phyloP scores from a whole-genome alignment of 306 rosid genomes.

The Alnus glutinosa region DNA sequence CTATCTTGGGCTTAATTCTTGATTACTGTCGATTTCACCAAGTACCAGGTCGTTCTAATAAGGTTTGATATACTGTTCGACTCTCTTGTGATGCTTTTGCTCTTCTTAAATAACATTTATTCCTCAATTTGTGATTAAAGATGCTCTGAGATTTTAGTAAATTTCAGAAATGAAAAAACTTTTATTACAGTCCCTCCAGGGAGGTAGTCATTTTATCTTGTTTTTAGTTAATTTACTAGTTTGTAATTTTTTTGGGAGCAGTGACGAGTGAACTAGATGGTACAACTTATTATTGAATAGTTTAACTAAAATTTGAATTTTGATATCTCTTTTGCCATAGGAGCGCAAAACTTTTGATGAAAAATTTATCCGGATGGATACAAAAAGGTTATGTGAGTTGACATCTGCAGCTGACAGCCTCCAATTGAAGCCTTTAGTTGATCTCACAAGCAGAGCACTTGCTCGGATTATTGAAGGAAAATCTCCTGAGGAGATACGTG shows the following conservation, averaged over 20 bases:
- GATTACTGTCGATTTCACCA: conserved; percentile 89
- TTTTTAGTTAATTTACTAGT: conserved; percentile 13
- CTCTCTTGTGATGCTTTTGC: conserved; percentile 19
- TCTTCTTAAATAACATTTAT: conserved; percentile 1
- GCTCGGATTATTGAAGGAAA: conserved; percentile 95
- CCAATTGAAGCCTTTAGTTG: conserved; percentile 87
- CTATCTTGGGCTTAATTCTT: conserved; percentile 74
- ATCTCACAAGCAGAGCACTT: conserved; percentile 86
- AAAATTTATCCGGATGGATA: conserved; percentile 71
- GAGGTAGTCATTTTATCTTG: conserved; percentile 9
- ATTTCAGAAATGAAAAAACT: not conserved
- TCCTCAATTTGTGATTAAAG: not conserved
- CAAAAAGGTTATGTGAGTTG: conserved; percentile 81
- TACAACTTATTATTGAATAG: conserved; percentile 22
- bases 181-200: not conserved
- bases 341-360: conserved; percentile 77
- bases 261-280: conserved; percentile 21
- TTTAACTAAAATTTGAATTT: conserved; percentile 31
- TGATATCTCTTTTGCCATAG: conserved; percentile 38
- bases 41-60: conserved; percentile 80
- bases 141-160: not conserved
- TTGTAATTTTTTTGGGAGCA: conserved; percentile 9
- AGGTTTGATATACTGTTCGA: conserved; percentile 45
- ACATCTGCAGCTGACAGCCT: conserved; percentile 91
- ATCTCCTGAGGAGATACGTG: conserved; percentile 88